Conservation (phyloP, 176 grass and related monocot species). For the Lolium rigidum region DNA sequence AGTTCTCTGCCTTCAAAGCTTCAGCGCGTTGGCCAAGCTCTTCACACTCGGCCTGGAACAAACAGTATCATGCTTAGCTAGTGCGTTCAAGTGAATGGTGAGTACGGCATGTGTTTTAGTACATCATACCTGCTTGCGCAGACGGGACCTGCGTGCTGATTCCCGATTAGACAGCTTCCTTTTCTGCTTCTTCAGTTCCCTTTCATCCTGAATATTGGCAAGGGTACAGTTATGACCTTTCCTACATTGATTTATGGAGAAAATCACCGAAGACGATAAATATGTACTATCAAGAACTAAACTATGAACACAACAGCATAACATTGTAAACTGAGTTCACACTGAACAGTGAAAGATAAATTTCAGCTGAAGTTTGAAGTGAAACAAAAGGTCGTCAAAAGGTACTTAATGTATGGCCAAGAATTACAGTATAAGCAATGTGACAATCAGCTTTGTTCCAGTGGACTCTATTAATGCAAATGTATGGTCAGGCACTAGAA, state of each 20-base stretch:
- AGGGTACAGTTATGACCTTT: neutral
- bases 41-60: slow-evolving; percentile 82
- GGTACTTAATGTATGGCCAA: slow-evolving; percentile 11
- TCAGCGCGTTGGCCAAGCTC: slow-evolving; percentile 84
- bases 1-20: slow-evolving; percentile 78
- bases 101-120: neutral
- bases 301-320: neutral
- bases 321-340: neutral
- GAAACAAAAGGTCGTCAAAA: slow-evolving; percentile 8
- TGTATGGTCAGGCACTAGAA: slow-evolving; percentile 8
- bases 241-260: neutral
- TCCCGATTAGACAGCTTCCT: slow-evolving; percentile 97
- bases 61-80: neutral
- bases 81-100: neutral
- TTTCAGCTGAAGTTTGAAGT: neutral
- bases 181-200: slow-evolving; percentile 90
- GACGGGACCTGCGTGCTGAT: slow-evolving; percentile 87
- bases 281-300: slow-evolving; percentile 2
- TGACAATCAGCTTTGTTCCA: slow-evolving; percentile 1
- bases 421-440: neutral
- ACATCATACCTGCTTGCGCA: slow-evolving; percentile 83
- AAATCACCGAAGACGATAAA: neutral
- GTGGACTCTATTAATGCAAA: neutral
- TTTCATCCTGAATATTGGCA: slow-evolving; percentile 76
- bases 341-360: neutral